Evolutionary conservation across 2,329 filamentous ascomycete species (phyloP), one percentile per base, ranked within the genome.

Genomic region (Aspergillus vadensis): DNA sequence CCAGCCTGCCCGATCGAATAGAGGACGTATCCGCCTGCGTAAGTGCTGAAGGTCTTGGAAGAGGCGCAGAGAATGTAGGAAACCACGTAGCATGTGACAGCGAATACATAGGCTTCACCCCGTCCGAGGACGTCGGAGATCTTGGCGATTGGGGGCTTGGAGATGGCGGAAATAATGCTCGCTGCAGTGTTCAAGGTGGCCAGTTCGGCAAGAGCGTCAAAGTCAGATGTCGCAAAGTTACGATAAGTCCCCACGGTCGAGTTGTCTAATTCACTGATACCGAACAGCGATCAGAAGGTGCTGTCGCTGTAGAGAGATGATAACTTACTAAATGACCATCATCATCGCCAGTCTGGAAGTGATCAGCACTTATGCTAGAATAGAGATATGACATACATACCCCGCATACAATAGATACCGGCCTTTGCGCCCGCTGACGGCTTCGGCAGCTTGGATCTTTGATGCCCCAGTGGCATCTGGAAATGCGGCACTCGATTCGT

Each of bases 101-200:
- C 69, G 43, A 72, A 63, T 25, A 72, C 66, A 54, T 78, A 79
- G 3, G 74, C 73, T 61, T 79, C 73, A 7, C 68, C 77, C 58
- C 77, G 71, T 1, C 79, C 78, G 12, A 79, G 65, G 15, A 80
- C 76, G 59, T 80, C 76, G 5, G 78, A 79, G 5, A 79, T 60
- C 58, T 80, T 80, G 12, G 79, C 77, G 10, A 79, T 74, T 0
- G 76, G 76, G 0, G 78, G 74, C 63, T 81, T 80, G 17, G 74
- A 58, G 8, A 79, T 72, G 2, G 76, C 76, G 8, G 72, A 72
- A 32, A 79, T 69, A 38, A 80, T 77, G 32, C 72, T 73, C 5
- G 69, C 70, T 4, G 76, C 76, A 0, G 77, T 77, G 43, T 69
- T 70, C 6, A 79, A 62, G 1, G 74, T 73, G 2, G 73, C 70